Base-by-base conservation (phyloP, 768 basidiomycete species). In the Tricholoma terreum region DNA sequence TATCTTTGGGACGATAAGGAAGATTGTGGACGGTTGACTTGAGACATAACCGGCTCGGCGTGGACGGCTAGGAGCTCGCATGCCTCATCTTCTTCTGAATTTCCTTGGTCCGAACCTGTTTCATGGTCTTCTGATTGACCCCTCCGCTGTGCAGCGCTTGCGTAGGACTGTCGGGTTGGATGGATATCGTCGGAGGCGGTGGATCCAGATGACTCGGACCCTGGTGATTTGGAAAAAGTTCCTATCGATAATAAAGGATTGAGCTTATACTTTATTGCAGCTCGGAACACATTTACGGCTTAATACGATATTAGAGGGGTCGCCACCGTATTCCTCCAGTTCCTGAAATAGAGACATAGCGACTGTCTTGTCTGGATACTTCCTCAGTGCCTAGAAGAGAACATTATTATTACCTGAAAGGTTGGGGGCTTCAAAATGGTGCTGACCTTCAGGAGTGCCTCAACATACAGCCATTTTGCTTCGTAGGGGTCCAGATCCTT, bases 391-490 rank as follows among this genome's bases (percentile, higher is more conserved):
- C 92, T 94, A 60, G 49, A 38, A 22, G 43, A 19, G n/a, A 54
- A 52, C n/a, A 42, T 61, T 42, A 52, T 17, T n/a, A n/a, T n/a
- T n/a, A 2, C 22, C 17, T 31, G 14, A 49, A 17, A 36, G 27
- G 19, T 38, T 4, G 50, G 6, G 17, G 4, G 4, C 12, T 15
- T 0, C 33, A 27, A 52, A 49, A 11, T 15, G 30, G 30, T n/a
- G 65, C 73, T 27, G 60, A 89, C 94, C 80, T 90, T 91, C 38
- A 95, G 71, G 43, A 98, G 70, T 9, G 92, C 89, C 54, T 93
- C 90, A 2, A 96, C 92, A 73, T 98, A 98, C 15, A 87, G 71
- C 81, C 86, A 87, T 73, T 93, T 95, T 2, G 95, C 94, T 66
- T 95, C 90, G 53, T 80, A 80, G 21, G 81, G 68, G 60, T 87